Base-by-base conservation (phyloP, 2,329 filamentous ascomycete genomes). In the Botrytis pseudocinerea region DNA sequence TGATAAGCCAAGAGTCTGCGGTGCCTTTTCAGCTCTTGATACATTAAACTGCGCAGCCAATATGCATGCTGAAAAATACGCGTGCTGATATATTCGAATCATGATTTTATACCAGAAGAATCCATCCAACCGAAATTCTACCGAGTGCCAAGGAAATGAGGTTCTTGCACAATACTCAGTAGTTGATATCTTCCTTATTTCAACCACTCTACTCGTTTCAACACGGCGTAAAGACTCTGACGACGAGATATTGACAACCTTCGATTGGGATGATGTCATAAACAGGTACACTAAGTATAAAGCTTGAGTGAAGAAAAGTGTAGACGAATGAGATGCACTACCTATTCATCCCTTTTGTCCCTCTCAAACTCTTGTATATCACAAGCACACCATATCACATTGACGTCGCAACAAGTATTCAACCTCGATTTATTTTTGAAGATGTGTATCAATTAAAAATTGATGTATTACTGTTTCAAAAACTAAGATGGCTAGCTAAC, bases 51-150 rank as follows among this genome's bases (percentile, higher is more conserved):
- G 51, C n/a, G 51, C 51, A 54, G 12, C 28, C 51, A 14, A 54
- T 54, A 54, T 54, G 51, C 51, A 28, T 54, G 51, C 51, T 57
- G 51, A 57, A 57, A 57, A 57, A 57, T 57, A 57, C 51, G 51
- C 51, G 51, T 57, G n/a, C n/a, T 57, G 51, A 57, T 57, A 57
- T 57, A 28, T 57, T 57, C n/a, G 14, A 28, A 18, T 57, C 51
- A 57, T 57, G n/a, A 14, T 57, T 54, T 22, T 18, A 28, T 57
- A 7, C 25, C 14, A 38, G 8, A 38, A 35, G 14, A n/a, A 61
- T 54, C 8, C 51, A 16, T 54, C 14, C 14, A 5, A 57, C 51
- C 51, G n/a, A 9, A 32, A 28, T 28, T 57, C n/a, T 18, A 57
- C 51, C 51, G n/a, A 60, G 35, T 10, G 4, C 57, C 4, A 32